These are phyloP conservation scores for Penicillium palitans DNA, from an alignment of 2,329 filamentous ascomycete species.

Conservation along the genomic window DNA sequence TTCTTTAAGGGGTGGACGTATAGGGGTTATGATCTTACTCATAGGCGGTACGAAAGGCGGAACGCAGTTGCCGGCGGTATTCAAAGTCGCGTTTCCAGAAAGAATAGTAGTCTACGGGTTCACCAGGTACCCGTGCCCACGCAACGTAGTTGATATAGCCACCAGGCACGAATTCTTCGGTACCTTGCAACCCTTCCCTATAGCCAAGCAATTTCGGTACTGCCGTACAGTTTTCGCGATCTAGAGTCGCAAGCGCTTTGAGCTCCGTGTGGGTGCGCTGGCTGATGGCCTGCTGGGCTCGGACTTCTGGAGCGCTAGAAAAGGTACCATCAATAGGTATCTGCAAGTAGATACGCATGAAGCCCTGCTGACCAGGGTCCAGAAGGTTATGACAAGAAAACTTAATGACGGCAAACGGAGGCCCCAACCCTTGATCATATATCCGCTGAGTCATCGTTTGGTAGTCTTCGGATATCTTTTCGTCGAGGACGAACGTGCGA, in stretches of 20 bases:
- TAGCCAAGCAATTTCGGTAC: slow-evolving; percentile 1
- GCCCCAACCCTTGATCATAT: background rate
- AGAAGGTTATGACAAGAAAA: background rate
- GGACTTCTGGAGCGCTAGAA: background rate
- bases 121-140: slow-evolving; percentile 2
- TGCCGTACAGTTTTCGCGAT: background rate
- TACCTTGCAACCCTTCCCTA: background rate
- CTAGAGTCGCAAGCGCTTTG: background rate
- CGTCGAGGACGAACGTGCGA: background rate
- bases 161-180: background rate
- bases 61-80: background rate
- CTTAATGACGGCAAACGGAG: background rate
- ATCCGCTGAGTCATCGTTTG: background rate
- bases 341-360: slow-evolving; percentile 1
- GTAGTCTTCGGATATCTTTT: background rate
- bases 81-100: background rate
- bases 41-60: background rate
- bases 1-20: background rate
- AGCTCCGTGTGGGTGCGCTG: background rate
- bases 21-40: slow-evolving; percentile 3
- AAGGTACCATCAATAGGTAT: slow-evolving; percentile 2
- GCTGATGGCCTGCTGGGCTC: background rate
- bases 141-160: slow-evolving; percentile 1
- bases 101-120: background rate
- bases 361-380: background rate